These are phyloP conservation scores for Cylindrotheca closterium DNA, from an alignment of 108 stramenopile species.

Conservation along the genomic window DNA sequence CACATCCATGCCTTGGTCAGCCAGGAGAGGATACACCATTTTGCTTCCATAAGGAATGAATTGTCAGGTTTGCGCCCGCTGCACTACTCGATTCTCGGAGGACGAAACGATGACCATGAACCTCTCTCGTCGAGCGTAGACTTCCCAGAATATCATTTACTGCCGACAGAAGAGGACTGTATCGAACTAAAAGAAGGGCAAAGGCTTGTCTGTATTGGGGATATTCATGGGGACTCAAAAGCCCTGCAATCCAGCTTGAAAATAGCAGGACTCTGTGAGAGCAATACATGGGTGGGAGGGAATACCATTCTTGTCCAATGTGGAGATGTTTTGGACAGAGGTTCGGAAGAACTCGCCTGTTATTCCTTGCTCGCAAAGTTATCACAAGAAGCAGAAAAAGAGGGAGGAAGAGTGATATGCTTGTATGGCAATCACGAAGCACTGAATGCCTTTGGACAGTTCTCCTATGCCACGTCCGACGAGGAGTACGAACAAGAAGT, in stretches of 20 bases:
- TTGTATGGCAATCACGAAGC: conserved; percentile 81
- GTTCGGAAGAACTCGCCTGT: conserved; percentile 65
- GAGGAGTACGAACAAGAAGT: conserved; percentile 49
- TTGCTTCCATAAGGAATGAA: not conserved
- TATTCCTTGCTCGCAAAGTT: conserved; percentile 50
- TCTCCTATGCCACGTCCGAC: conserved; percentile 70
- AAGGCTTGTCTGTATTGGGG: conserved; percentile 74
- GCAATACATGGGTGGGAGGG: conserved; percentile 51
- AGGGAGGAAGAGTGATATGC: conserved; percentile 53
- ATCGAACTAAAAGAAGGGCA: conserved; percentile 27
- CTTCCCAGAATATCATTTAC: conserved; percentile 13
- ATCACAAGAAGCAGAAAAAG: conserved; percentile 49
- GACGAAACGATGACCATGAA: not conserved
- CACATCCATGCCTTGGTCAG: not conserved
- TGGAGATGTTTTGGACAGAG: conserved; percentile 79
- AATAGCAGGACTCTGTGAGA: conserved; percentile 10
- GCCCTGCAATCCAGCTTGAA: conserved; percentile 48
- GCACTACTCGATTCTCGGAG: not conserved
- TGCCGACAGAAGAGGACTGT: conserved; percentile 19
- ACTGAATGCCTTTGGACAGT: conserved; percentile 69
- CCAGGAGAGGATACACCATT: not conserved
- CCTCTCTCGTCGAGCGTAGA: conserved; percentile 13
- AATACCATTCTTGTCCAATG: conserved; percentile 71
- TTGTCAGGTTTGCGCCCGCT: not conserved
- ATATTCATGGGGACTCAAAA: conserved; percentile 73